A percentile compares a stretch with the other conserved stretches of the same genome.
phyloP scores from a whole-genome alignment of 345 rosid species.

The Laguncularia racemosa region DNA sequence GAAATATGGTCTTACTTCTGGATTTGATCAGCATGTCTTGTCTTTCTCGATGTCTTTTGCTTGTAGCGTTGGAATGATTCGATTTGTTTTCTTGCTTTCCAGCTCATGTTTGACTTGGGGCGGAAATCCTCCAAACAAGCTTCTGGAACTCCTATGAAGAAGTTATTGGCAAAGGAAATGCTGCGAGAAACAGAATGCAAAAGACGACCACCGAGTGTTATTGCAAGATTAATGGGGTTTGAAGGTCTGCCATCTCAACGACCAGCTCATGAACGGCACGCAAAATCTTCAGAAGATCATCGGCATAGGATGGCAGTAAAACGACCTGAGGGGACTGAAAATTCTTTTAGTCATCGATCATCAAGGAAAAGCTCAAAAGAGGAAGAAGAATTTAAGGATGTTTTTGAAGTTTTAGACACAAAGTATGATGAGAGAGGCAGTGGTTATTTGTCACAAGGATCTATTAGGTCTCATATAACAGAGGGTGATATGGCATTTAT shows the following conservation, averaged over 20 bases:
- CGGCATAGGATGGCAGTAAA: constrained; percentile 19
- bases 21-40: background rate
- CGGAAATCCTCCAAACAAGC: constrained; percentile 30
- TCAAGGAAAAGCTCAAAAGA: constrained; percentile 60
- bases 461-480: constrained; percentile 27
- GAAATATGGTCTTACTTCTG: constrained; percentile 1
- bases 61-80: constrained; percentile 1
- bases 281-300: constrained; percentile 28
- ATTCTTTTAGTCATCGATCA: constrained; percentile 39
- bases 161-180: constrained; percentile 79
- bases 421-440: constrained; percentile 28
- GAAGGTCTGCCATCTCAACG: constrained; percentile 70
- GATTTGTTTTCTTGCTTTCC: constrained; percentile 14
- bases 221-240: constrained; percentile 94
- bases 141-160: constrained; percentile 54
- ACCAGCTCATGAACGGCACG: constrained; percentile 35
- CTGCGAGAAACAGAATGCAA: constrained; percentile 60
- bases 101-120: constrained; percentile 40
- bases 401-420: constrained; percentile 78
- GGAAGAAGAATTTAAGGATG: constrained; percentile 91
- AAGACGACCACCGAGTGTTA: constrained; percentile 67
- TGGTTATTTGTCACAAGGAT: constrained; percentile 22
- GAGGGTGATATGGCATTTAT: constrained; percentile 76
- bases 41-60: constrained; percentile 7
- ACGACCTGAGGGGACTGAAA: constrained; percentile 27